A percentile compares a stretch with the other conserved stretches of the same genome.
Evolutionary conservation across 495 filamentous ascomycete genomes (phyloP).

Genomic region (Pseudotulostoma volvatum): DNA sequence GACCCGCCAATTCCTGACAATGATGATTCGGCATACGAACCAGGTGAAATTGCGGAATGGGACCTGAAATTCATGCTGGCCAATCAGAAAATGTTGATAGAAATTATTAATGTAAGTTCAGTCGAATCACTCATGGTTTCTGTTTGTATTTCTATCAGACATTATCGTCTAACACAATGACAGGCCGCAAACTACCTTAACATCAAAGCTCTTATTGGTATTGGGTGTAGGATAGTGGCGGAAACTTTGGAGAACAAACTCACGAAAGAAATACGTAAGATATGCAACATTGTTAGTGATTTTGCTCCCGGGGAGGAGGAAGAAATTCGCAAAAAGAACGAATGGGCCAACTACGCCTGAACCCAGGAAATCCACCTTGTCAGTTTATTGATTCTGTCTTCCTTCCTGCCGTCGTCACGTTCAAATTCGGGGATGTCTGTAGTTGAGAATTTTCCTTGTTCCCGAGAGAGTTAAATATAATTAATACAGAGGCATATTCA

Average conservation of each 20-base stretch:
- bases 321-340: conserved; percentile 54
- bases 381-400: too few relatives aligned
- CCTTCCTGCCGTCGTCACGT: too few relatives aligned
- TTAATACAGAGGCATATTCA: too few relatives aligned
- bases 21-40: conserved; percentile 88
- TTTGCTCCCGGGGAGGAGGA: conserved; percentile 62
- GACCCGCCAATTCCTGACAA: conserved; percentile 75
- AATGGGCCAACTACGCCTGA: conserved; percentile 58
- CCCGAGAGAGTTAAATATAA: too few relatives aligned
- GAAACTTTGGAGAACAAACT: conserved; percentile 62
- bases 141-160: neutral
- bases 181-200: conserved; percentile 59
- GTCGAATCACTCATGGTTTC: neutral
- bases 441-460: too few relatives aligned
- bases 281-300: conserved; percentile 60
- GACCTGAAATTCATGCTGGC: conserved; percentile 99
- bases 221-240: conserved; percentile 54
- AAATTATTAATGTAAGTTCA: conserved; percentile 80
- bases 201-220: conserved; percentile 50
- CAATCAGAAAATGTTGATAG: conserved; percentile 98
- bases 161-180: neutral
- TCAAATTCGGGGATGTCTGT: too few relatives aligned
- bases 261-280: conserved; percentile 59
- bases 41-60: conserved; percentile 97
- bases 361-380: neutral